These are phyloP conservation scores for Claviceps sp. DNA, from an alignment of 2,329 filamentous ascomycete species.

Conservation along the genomic window DNA sequence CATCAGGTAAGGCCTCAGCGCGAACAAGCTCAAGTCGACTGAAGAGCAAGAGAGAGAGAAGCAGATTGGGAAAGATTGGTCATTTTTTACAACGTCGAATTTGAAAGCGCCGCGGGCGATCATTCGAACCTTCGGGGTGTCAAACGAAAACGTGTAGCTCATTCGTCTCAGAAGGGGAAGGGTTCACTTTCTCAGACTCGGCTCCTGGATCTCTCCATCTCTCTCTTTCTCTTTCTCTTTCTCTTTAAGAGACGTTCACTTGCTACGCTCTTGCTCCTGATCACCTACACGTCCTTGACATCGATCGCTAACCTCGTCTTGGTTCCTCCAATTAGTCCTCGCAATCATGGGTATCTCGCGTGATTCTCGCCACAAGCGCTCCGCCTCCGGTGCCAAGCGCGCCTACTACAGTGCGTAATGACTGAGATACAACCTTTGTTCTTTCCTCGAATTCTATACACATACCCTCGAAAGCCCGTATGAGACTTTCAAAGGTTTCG, in stretches of 20 bases:
- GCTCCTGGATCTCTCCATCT: no score
- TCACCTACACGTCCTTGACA: neutral
- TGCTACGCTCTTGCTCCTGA: neutral
- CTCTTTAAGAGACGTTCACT: neutral
- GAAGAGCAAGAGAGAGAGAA: neutral
- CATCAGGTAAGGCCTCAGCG: conserved; percentile 31
- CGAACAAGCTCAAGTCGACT: neutral
- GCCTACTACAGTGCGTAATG: conserved; percentile 68
- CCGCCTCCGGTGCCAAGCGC: conserved; percentile 96
- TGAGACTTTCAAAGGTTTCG: conserved; percentile 19
- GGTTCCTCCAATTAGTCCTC: conserved; percentile 37
- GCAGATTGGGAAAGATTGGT: neutral
- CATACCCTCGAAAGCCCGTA: conserved; percentile 50
- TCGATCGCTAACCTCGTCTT: conserved; percentile 10
- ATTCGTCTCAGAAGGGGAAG: neutral
- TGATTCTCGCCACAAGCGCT: conserved; percentile 99
- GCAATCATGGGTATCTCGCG: conserved; percentile 99
- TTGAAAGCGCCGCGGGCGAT: neutral
- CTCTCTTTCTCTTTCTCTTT: neutral
- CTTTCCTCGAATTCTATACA: conserved; percentile 6
- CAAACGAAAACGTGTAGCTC: neutral
- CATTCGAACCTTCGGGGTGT: neutral
- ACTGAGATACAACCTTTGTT: conserved; percentile 3
- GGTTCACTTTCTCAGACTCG: neutral
- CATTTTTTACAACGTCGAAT: neutral